These are phyloP conservation scores for Metschnikowia baotianmanensis DNA, from an alignment of 805 yeast genomes.

Conservation along the genomic window DNA sequence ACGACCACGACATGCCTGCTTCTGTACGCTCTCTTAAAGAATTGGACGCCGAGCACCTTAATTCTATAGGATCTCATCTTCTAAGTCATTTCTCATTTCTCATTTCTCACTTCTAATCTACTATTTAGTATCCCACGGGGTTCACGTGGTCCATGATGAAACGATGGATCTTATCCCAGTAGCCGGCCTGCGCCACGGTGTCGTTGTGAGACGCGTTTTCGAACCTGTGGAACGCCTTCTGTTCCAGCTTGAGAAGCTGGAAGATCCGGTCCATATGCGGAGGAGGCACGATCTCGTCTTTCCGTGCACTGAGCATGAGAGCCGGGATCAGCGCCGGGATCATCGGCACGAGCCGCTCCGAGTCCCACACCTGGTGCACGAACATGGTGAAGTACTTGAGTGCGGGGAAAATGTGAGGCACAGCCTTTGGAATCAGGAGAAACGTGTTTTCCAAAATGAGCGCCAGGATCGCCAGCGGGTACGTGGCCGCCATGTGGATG, in stretches of 20 bases:
- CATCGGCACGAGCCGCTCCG: slow-evolving; percentile 57
- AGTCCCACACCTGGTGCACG: slow-evolving; percentile 83
- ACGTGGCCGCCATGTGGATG: slow-evolving; percentile 68
- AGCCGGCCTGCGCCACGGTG: slow-evolving; percentile 68
- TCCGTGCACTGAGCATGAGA: slow-evolving; percentile 66
- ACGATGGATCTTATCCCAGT: slow-evolving; percentile 68
- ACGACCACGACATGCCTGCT: slow-evolving; percentile 14
- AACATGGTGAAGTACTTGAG: slow-evolving; percentile 53
- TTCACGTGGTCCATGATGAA: slow-evolving; percentile 50
- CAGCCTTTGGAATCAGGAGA: slow-evolving; percentile 66
- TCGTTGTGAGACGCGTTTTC: slow-evolving; percentile 77
- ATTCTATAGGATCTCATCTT: background rate
- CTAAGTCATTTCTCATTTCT: background rate
- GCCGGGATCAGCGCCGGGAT: slow-evolving; percentile 59
- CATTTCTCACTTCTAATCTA: background rate
- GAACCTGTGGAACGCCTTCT: slow-evolving; percentile 53
- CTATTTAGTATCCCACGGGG: slow-evolving; percentile 31
- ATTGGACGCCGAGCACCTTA: background rate
- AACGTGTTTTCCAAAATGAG: slow-evolving; percentile 86
- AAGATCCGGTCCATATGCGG: slow-evolving; percentile 67
- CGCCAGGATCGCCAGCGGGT: slow-evolving; percentile 52
- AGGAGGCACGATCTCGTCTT: slow-evolving; percentile 93
- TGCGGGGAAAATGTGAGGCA: slow-evolving; percentile 70
- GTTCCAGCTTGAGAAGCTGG: slow-evolving; percentile 46
- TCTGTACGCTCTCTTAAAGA: background rate